A percentile compares a stretch with the other conserved stretches of the same genome.
These are phyloP conservation scores for Aspergillus haitiensis DNA, from an alignment of 495 filamentous ascomycete genomes.

Conservation along the genomic window DNA sequence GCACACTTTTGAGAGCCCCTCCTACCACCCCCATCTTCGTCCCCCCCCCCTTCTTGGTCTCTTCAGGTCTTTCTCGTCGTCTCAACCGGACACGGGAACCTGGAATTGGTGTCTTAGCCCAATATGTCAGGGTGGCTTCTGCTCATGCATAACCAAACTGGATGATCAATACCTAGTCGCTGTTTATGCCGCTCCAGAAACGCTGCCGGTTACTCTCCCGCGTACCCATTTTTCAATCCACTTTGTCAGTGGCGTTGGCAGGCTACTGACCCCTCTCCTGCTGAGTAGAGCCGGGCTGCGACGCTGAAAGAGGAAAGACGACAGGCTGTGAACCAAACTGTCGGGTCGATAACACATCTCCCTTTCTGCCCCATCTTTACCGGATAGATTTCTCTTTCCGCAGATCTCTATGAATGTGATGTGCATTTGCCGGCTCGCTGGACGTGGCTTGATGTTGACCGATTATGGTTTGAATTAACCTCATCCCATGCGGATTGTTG, in stretches of 20 bases:
- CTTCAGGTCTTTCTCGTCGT: not conserved
- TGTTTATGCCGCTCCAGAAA: constrained; percentile 16
- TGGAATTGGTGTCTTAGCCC: constrained; percentile 1
- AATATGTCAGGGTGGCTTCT: constrained; percentile 2
- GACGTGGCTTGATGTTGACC: constrained; percentile 7
- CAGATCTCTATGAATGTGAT: constrained; percentile 17
- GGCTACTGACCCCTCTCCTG: not conserved
- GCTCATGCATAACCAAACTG: not conserved
- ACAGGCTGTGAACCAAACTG: constrained; percentile 37
- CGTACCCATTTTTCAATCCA: not conserved
- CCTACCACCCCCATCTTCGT: constrained; percentile 6
- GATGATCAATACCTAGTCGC: constrained; percentile 4
- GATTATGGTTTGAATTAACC: constrained; percentile 33
- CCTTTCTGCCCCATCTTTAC: constrained; percentile 19
- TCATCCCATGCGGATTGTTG: constrained; percentile 25
- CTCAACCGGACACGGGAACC: constrained; percentile 3
- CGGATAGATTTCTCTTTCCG: constrained; percentile 9
- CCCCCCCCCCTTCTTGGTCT: not conserved
- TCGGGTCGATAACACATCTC: constrained; percentile 32
- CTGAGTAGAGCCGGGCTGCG: not conserved
- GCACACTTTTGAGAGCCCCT: constrained; percentile 21
- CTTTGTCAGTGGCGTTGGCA: not conserved
- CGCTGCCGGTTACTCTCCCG: constrained; percentile 16
- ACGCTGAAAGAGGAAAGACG: constrained; percentile 9
- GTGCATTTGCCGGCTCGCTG: constrained; percentile 16